Evolutionary conservation across 2,329 filamentous ascomycete genomes (phyloP), one percentile per base, ranked within the genome.

Genomic region (Penicillium sp.): DNA sequence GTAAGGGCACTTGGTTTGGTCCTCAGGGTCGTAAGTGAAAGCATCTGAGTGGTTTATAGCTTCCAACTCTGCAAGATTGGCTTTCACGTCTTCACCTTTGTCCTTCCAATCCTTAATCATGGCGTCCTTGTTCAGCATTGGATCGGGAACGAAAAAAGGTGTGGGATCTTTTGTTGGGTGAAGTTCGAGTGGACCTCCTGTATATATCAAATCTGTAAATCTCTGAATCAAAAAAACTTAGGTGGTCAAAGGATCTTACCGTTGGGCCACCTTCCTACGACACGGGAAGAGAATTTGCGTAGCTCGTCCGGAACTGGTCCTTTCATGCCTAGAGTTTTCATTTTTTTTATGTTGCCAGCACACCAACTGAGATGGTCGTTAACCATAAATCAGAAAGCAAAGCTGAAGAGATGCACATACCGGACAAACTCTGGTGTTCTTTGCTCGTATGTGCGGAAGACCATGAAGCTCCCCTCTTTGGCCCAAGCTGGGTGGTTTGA

Each of bases 401-500:
- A 37, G 6, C 15, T 6, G 7, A 17, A 17, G 33, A 17, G 15
- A 6, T 12, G 17, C 6, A 41, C 50, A 25, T 35, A 52, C 50
- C 8, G 2, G 13, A 23, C 5, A 10, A 43, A 52, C 27, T 52
- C 50, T 8, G 50, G 50, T 12, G 15, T 17, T 21, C n/a, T 19
- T 29, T 52, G 50, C 25, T 52, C 38, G 15, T 43, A 43, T 17
- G n/a, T 52, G 12, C 50, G 50, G 38, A 52, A 43, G 4, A 52
- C 50, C 50, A 43, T 43, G 50, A 52, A 43, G 38, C 50, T 52
- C 8, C 50, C 50, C 4, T 52, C 38, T 10, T 43, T 52, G 50
- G 50, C 50, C 50, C 50, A 52, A 6, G n/a, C 38, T 5, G 50
- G 50, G 27, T 52, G 29, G 9, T 15, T 17, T 23, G 23, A 23